Evolutionary conservation across 441 rosid species (phyloP).

Genomic region (Populus hybrid): DNA sequence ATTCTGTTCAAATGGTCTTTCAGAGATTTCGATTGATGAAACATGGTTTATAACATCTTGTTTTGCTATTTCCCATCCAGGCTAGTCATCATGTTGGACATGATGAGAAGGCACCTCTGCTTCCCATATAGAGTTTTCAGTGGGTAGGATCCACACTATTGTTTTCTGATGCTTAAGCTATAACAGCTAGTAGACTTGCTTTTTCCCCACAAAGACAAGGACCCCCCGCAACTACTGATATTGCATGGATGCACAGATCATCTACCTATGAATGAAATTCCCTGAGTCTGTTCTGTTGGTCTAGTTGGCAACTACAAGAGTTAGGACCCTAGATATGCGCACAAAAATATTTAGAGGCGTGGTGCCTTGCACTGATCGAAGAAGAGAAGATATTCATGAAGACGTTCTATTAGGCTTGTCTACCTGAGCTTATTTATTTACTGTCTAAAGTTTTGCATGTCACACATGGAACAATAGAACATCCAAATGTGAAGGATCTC

Average conservation of each 20-base stretch:
- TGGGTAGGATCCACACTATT: not conserved
- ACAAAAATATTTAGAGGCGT: not conserved
- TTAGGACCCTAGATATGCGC: not conserved
- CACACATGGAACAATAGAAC: not conserved
- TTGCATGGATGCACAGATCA: not conserved
- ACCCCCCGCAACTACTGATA: not conserved
- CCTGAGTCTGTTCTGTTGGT: not conserved
- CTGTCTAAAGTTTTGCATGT: not conserved
- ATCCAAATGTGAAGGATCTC: not conserved
- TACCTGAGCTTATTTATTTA: not conserved
- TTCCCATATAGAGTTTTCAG: not conserved
- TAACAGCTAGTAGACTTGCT: not conserved
- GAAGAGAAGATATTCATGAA: not conserved
- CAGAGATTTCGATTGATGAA: not conserved
- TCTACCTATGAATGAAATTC: not conserved
- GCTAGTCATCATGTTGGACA: slow-evolving; percentile 65
- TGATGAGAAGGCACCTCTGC: slow-evolving; percentile 82
- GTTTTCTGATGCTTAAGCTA: not conserved
- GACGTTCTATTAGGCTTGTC: not conserved
- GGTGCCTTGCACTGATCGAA: not conserved
- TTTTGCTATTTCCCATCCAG: slow-evolving; percentile 34
- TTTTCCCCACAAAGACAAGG: not conserved
- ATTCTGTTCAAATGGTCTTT: not conserved
- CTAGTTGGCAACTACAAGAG: not conserved
- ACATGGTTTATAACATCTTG: not conserved